A percentile compares a stretch with the other conserved stretches of the same genome.
Evolutionary conservation across 202 grass and related monocot genomes (phyloP).

Genomic region (Brachypodium distachyon): DNA sequence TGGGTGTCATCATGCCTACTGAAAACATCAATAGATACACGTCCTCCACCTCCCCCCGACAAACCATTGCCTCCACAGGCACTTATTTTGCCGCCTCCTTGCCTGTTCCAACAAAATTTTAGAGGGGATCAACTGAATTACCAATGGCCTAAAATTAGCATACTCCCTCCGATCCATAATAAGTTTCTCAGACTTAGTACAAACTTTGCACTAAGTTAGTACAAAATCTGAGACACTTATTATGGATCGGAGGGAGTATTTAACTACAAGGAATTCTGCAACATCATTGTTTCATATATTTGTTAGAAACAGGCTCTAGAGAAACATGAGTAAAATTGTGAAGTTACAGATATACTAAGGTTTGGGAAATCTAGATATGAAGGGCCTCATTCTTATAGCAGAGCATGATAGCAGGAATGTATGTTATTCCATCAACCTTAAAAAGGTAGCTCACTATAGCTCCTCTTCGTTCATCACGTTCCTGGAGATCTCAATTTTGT

Average conservation of each 20-base stretch:
- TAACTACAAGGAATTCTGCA: not conserved
- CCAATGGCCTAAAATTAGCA: not conserved
- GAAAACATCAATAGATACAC: slow-evolving; percentile 86
- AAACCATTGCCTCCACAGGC: slow-evolving; percentile 90
- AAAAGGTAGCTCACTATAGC: too few relatives aligned
- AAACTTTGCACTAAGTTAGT: too few relatives aligned
- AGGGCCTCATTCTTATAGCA: not conserved
- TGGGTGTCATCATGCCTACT: slow-evolving; percentile 87
- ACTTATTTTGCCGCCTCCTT: slow-evolving; percentile 76
- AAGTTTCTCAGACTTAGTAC: too few relatives aligned
- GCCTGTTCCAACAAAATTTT: slow-evolving; percentile 45
- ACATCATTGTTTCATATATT: not conserved
- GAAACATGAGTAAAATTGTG: not conserved
- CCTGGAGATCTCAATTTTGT: too few relatives aligned
- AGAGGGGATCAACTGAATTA: not conserved
- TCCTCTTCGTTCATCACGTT: too few relatives aligned
- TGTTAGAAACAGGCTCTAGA: not conserved
- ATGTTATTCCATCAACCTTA: not conserved
- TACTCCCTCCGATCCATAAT: too few relatives aligned
- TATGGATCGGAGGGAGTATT: too few relatives aligned
- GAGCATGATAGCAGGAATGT: not conserved
- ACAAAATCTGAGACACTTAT: too few relatives aligned
- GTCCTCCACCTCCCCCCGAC: slow-evolving; percentile 87
- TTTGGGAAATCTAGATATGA: not conserved
- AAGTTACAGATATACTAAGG: not conserved